Percentiles rank a stretch among this genome's conserved stretches.
Evolutionary conservation across 257 asterid genomes (phyloP).

Genomic region (Scutellaria barbata): DNA sequence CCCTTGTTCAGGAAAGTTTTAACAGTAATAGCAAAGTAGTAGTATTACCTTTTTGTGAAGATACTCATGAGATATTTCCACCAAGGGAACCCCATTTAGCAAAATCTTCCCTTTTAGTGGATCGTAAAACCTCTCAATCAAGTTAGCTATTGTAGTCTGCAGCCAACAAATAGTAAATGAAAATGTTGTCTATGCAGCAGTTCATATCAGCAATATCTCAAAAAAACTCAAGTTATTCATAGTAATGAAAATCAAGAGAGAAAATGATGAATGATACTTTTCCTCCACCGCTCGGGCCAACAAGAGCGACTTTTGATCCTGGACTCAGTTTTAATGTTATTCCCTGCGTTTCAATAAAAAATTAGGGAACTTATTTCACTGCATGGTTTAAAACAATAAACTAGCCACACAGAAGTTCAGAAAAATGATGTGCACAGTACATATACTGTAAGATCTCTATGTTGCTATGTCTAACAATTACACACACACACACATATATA

Average conservation of each 20-base stretch:
- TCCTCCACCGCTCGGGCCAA: conserved; percentile 96
- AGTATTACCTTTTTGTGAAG: conserved; percentile 72
- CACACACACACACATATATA: no score
- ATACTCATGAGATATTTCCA: conserved; percentile 72
- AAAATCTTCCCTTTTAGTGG: conserved; percentile 67
- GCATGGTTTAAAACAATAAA: no score
- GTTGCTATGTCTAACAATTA: no score
- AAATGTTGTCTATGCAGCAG: not conserved
- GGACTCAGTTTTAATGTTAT: conserved; percentile 61
- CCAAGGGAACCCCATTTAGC: conserved; percentile 74
- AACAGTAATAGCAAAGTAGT: not conserved
- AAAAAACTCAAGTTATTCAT: conserved; percentile 49
- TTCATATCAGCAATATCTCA: not conserved
- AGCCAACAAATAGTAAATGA: conserved; percentile 30
- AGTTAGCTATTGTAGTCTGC: conserved; percentile 89
- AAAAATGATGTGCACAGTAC: not conserved
- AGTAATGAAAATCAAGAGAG: conserved; percentile 10
- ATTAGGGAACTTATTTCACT: no score
- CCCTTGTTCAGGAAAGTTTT: not conserved
- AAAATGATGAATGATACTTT: conserved; percentile 50
- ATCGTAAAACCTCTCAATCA: conserved; percentile 90
- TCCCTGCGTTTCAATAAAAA: conserved; percentile 36
- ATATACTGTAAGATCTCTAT: no score
- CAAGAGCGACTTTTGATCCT: conserved; percentile 86
- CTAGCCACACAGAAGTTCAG: conserved; percentile 14